These are phyloP conservation scores for Vanrija pseudolonga DNA, from an alignment of 1,284 basidiomycete species.

Conservation along the genomic window DNA sequence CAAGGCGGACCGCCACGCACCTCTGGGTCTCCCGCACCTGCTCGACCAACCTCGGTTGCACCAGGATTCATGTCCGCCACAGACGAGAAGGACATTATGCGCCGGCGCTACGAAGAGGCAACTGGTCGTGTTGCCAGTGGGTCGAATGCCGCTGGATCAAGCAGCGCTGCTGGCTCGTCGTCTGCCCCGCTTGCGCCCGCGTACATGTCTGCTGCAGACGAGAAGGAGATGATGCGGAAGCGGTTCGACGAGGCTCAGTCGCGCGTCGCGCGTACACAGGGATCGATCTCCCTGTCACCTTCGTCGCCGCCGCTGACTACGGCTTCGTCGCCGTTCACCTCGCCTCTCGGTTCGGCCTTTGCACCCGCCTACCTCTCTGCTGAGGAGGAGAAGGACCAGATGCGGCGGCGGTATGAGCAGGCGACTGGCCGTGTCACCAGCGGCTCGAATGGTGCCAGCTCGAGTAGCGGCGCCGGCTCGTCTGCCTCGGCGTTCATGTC, in stretches of 20 bases:
- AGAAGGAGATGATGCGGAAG: slow-evolving; percentile 25
- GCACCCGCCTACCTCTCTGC: slow-evolving; percentile 14
- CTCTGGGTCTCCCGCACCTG: neutral
- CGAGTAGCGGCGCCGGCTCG: neutral
- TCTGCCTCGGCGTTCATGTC: neutral
- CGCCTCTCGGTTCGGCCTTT: neutral
- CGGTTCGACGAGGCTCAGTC: slow-evolving; percentile 53
- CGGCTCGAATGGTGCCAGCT: too few species aligned
- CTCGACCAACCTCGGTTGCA: neutral
- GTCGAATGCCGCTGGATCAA: neutral
- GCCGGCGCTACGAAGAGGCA: slow-evolving; percentile 22
- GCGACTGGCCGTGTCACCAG: slow-evolving; percentile 3
- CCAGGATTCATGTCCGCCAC: slow-evolving; percentile 14
- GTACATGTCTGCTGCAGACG: slow-evolving; percentile 18
- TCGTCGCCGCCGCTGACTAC: neutral
- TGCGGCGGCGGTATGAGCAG: slow-evolving; percentile 34
- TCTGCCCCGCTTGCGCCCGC: neutral
- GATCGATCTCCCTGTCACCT: neutral
- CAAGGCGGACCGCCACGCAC: neutral
- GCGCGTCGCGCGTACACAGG: slow-evolving; percentile 6
- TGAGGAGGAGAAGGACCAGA: slow-evolving; percentile 33
- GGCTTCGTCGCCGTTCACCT: neutral
- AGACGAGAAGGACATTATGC: slow-evolving; percentile 26
- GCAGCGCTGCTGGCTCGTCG: neutral
- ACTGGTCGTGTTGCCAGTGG: neutral